phyloP scores from a whole-genome alignment of 2,329 filamentous ascomycete species.

The Aureobasidium leucospermi region DNA sequence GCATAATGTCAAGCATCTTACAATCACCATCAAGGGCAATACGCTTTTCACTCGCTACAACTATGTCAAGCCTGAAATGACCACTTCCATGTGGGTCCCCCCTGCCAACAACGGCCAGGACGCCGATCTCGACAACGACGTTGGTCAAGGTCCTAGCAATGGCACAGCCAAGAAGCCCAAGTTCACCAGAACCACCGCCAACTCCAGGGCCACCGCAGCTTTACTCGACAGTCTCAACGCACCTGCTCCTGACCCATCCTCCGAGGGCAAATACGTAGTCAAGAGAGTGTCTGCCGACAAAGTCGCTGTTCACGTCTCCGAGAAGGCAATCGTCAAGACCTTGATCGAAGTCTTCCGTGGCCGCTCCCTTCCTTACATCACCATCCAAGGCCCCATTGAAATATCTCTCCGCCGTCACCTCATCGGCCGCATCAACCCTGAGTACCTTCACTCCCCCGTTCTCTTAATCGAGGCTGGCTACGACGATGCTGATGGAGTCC shows the following conservation, averaged over 20 bases:
- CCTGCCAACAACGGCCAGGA: neutral
- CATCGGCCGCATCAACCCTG: neutral
- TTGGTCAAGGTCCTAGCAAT: no score
- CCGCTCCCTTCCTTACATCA: neutral
- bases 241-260: neutral
- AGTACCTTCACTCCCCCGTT: neutral
- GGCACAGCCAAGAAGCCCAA: neutral
- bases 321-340: neutral
- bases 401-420: conserved; percentile 2
- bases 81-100: neutral
- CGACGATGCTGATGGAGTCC: neutral
- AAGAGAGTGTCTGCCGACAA: neutral
- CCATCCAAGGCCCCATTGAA: conserved; percentile 9
- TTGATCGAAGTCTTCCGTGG: neutral
- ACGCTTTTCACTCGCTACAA: conserved; percentile 10
- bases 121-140: neutral
- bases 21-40: conserved; percentile 1
- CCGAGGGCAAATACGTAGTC: neutral
- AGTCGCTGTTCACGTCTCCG: neutral
- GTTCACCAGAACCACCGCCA: neutral
- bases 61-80: conserved; percentile 5
- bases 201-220: neutral
- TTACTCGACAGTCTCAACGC: neutral
- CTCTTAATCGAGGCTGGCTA: neutral
- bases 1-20: neutral